phyloP scores from a whole-genome alignment of 192 early-diverging fungal genomes.

The Coemansia sp. region DNA sequence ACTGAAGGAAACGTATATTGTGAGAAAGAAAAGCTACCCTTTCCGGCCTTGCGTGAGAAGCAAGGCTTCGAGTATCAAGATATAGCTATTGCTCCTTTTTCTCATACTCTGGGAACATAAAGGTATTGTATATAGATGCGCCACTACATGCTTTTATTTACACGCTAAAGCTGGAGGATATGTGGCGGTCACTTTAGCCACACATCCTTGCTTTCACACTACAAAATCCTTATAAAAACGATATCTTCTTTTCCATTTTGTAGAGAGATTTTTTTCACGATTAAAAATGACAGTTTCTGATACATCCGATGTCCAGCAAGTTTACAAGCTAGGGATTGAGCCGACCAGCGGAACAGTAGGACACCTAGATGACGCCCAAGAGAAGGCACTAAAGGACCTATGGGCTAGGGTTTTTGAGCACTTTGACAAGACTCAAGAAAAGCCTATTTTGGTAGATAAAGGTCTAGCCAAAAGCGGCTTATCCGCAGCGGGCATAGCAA shows the following conservation, averaged over 20 bases:
- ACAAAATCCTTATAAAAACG: too few species aligned
- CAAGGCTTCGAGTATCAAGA: too few species aligned
- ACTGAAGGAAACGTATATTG: too few species aligned
- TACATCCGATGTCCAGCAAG: neutral
- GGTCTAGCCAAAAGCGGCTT: slow-evolving; percentile 4
- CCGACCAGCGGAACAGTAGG: slow-evolving; percentile 20
- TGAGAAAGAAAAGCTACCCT: neutral
- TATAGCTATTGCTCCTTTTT: too few species aligned
- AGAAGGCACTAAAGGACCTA: slow-evolving; percentile 31
- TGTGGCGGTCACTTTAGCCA: too few species aligned
- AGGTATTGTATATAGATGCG: too few species aligned
- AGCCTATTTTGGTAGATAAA: slow-evolving; percentile 31
- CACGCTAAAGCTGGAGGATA: too few species aligned
- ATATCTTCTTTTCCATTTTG: neutral
- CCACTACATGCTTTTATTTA: too few species aligned
- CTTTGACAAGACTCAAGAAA: slow-evolving; percentile 15
- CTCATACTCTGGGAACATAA: too few species aligned
- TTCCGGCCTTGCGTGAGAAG: too few species aligned
- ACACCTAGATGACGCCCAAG: slow-evolving; percentile 21
- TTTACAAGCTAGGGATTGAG: slow-evolving; percentile 23
- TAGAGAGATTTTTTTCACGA: neutral
- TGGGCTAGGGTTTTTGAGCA: slow-evolving; percentile 34
- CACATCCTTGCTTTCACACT: too few species aligned
- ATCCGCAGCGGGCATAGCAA: slow-evolving; percentile 4
- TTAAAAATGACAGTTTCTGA: neutral